Evolutionary conservation across 164 flowering plant genomes (phyloP).

Genomic region (Warburgia ugandensis): DNA sequence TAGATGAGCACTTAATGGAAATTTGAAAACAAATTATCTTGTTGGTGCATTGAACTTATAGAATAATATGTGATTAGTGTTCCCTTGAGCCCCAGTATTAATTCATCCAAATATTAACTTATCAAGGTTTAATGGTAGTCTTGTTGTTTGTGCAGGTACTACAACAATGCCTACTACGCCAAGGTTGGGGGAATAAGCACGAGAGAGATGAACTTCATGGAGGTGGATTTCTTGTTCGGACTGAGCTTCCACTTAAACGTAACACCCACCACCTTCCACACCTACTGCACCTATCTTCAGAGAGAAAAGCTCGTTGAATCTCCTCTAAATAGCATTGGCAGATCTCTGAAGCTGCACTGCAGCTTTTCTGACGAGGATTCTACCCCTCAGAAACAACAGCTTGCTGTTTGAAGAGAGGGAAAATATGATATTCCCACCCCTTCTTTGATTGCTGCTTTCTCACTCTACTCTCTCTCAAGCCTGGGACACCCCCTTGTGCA

Average conservation of each 20-base stretch:
- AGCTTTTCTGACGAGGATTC: slow-evolving; percentile 61
- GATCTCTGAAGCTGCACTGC: slow-evolving; percentile 38
- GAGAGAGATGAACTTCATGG: slow-evolving; percentile 79
- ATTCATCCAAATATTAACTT: no score
- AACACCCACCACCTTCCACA: slow-evolving; percentile 70
- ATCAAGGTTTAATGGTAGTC: no score
- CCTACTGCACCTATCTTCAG: slow-evolving; percentile 68
- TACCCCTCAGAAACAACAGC: slow-evolving; percentile 50
- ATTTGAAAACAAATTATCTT: no score
- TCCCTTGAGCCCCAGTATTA: no score
- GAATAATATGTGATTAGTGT: no score
- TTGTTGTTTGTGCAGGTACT: slow-evolving; percentile 41
- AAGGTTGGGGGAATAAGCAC: slow-evolving; percentile 91
- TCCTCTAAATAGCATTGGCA: slow-evolving; percentile 17
- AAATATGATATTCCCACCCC: no score
- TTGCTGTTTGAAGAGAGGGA: slow-evolving; percentile 73
- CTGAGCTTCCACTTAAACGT: slow-evolving; percentile 75
- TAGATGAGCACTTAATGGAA: no score
- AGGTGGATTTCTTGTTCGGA: slow-evolving; percentile 87
- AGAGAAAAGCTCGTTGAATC: slow-evolving; percentile 38
- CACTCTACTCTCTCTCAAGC: no score
- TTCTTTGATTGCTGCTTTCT: no score
- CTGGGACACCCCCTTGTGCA: no score
- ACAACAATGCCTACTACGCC: slow-evolving; percentile 97
- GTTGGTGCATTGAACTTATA: no score